Evolutionary conservation across 352 stramenopile species (phyloP).

Genomic region (Globisporangium carolinianum): DNA sequence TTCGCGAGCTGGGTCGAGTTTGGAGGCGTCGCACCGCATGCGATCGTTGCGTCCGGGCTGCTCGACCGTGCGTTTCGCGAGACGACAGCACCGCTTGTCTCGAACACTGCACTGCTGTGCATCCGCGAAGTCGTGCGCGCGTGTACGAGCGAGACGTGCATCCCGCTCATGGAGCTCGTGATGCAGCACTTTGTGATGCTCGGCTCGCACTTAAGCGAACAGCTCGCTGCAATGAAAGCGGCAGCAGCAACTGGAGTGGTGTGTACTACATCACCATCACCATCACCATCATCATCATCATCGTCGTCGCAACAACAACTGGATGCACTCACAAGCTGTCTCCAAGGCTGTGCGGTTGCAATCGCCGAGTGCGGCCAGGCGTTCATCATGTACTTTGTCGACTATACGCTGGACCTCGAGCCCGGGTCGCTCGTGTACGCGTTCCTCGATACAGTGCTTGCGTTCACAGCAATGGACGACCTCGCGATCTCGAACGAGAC

Average conservation of each 20-base stretch:
- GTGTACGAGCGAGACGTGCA: constrained; percentile 44
- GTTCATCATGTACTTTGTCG: constrained; percentile 78
- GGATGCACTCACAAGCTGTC: constrained; percentile 9
- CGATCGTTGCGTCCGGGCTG: constrained; percentile 58
- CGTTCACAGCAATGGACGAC: constrained; percentile 58
- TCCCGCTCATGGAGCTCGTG: constrained; percentile 70
- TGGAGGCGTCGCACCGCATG: constrained; percentile 34
- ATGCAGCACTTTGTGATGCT: constrained; percentile 78
- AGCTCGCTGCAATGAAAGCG: constrained; percentile 18
- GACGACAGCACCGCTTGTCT: constrained; percentile 26
- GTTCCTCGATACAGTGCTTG: constrained; percentile 64
- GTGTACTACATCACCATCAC: too few relatives aligned
- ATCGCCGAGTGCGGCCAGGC: constrained; percentile 71
- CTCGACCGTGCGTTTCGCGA: constrained; percentile 58
- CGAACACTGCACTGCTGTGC: constrained; percentile 42
- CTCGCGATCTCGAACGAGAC: constrained; percentile 69
- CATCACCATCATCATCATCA: too few relatives aligned
- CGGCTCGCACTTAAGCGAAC: constrained; percentile 46
- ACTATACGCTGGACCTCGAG: constrained; percentile 54
- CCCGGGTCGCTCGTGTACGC: constrained; percentile 65
- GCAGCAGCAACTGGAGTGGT: constrained; percentile 1
- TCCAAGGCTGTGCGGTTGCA: constrained; percentile 41
- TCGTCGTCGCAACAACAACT: too few relatives aligned
- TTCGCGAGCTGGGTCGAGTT: constrained; percentile 75
- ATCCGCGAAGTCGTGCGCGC: constrained; percentile 65